Evolutionary conservation across 495 filamentous ascomycete genomes (phyloP), one percentile per base, ranked within the genome.

Genomic region (Aspergillus nanangensis): DNA sequence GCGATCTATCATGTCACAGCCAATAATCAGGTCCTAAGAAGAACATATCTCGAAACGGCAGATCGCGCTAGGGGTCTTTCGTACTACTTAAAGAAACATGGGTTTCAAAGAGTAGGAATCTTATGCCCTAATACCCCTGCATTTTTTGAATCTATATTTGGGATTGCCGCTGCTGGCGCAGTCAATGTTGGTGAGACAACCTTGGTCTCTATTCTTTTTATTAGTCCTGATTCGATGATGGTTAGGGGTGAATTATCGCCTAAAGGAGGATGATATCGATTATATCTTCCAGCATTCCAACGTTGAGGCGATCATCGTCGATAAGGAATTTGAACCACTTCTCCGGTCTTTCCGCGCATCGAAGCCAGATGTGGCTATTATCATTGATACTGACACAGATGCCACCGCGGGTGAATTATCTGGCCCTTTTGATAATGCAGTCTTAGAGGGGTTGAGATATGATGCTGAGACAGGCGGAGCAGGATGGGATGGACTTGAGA

Each of bases 111-210:
- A 45, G 76, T 86, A 2, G 93, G 93, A 4, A 82, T 98, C 31
- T 73, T 98, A 4, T 81, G 80, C 17, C 84, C 94, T 1, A 98
- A 98, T 61, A 98, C 93, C 4, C 93, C 93, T 3, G 93, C 90
- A 0, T 96, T 96, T 61, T 69, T 97, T 15, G 92, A 97, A 66
- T 75, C 80, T 2, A 84, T 96, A 38, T 98, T 90, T 55, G 93
- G 87, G 5, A 87, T 96, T 57, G 82, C 80, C 2, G 93, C 90
- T 18, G 90, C 88, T 2, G 90, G 90, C 7, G 88, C 71, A 8
- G 76, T 95, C 8, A 84, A 88, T 52, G 82, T 95, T 48, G 81
- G 76, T 81, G 54, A 45, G 57, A 13, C 5, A 22, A 13, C 8
- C 31, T 25, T 7, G n/a, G n/a, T 41, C 11, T 24, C n/a, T 5